Base-by-base conservation (phyloP, 2,329 filamentous ascomycete species). In the Hirsutella rhossiliensis region DNA sequence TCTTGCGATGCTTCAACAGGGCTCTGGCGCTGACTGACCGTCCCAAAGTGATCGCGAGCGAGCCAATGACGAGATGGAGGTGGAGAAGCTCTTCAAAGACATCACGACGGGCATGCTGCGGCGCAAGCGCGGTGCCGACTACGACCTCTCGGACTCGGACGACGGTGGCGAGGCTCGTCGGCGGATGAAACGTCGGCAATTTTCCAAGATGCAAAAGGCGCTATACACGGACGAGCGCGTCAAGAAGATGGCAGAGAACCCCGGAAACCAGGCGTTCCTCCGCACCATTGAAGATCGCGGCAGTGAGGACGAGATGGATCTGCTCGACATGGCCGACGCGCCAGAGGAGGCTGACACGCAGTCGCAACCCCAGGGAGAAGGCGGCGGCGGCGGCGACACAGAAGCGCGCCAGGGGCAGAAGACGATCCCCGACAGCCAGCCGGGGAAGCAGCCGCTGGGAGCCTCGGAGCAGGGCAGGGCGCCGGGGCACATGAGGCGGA, bases 1-100 rank as follows among this genome's bases (percentile, higher is more conserved):
- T 27, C 13, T 9, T 4, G 5, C 1, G 15, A 17, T 18, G 17
- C 5, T 37, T 2, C 4, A 34, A 34, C 2, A 11, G 31, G 12
- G 31, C 31, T 11, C 11, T 11, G 11, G 11, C 40, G 18, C 12
- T 37, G 8, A 27, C 53, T 55, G 48, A 56, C 45, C 43, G 32
- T 23, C 13, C 45, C 48, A 20, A 9, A 90, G 85, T 29, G 82
- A 94, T 52, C 84, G 84, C 42, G 82, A 90, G 54, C 82, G 87
- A 48, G 78, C 75, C 32, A 77, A 78, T 32, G 87, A 97, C 55
- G 88, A 94, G 61, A 87, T 90, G 54, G 80, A 86, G 52, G 83
- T 96, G 13, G 84, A 89, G 55, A 92, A 92, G 66, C 75, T 98
- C 42, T 87, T 92, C 72, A 89, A 86, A 54, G 90, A 97, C 58